A percentile compares a stretch with the other conserved stretches of the same genome.
These are phyloP conservation scores for Blastocystis sp. DNA, from an alignment of 352 stramenopile species.

Conservation along the genomic window DNA sequence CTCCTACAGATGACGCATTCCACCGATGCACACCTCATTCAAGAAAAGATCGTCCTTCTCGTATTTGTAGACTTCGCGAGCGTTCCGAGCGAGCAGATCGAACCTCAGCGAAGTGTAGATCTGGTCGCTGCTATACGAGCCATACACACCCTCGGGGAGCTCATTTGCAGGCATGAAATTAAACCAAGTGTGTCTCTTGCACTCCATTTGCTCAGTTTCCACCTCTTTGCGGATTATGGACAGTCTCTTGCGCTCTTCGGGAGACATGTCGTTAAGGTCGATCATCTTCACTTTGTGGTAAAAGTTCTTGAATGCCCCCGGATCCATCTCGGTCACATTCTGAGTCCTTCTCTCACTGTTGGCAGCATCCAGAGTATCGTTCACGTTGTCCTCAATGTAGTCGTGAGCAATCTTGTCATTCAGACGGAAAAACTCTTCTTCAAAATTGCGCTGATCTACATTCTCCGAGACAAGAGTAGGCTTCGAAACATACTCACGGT, in stretches of 20 bases:
- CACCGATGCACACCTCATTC: background rate
- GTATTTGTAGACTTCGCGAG: conserved; percentile 56
- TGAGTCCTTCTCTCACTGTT: background rate
- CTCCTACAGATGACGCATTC: background rate
- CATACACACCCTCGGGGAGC: background rate
- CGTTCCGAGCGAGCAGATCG: conserved; percentile 25
- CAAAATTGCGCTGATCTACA: conserved; percentile 6
- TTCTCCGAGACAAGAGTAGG: background rate
- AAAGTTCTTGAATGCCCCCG: background rate
- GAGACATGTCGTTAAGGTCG: background rate
- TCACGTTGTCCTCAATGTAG: background rate
- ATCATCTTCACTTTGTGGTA: background rate
- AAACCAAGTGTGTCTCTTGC: conserved; percentile 54
- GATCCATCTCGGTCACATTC: background rate
- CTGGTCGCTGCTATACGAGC: conserved; percentile 13
- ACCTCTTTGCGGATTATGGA: background rate
- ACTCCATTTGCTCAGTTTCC: background rate
- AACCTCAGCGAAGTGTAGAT: conserved; percentile 41
- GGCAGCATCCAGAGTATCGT: background rate
- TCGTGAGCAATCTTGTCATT: background rate
- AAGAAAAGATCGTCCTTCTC: conserved; percentile 56
- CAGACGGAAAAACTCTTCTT: conserved; percentile 33
- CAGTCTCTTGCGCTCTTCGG: background rate
- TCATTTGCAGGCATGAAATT: conserved; percentile 58
- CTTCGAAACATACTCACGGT: background rate